phyloP scores from a whole-genome alignment of 805 yeast species.

The Metschnikowia sp. region DNA sequence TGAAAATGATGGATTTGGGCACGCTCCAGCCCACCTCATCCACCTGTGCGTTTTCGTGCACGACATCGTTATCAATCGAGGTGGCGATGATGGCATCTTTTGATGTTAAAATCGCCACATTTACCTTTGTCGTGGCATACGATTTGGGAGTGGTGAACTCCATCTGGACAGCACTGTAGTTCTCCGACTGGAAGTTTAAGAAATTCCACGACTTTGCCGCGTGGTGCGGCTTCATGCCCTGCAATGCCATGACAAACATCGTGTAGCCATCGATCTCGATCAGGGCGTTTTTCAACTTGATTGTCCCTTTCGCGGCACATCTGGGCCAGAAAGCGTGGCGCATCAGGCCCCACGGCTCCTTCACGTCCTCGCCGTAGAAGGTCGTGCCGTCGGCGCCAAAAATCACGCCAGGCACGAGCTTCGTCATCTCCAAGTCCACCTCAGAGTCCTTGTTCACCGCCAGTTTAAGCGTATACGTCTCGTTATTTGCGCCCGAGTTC shows the following conservation, averaged over 20 bases:
- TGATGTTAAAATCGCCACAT: constrained; percentile 70
- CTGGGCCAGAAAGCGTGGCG: constrained; percentile 97
- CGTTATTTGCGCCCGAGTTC: constrained; percentile 47
- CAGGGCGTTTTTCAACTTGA: constrained; percentile 41
- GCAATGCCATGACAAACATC: constrained; percentile 94
- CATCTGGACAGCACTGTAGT: constrained; percentile 78
- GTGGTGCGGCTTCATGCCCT: constrained; percentile 99
- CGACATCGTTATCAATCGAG: constrained; percentile 61
- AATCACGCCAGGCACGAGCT: constrained; percentile 75
- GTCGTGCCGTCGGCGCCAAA: constrained; percentile 88
- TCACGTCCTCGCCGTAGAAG: constrained; percentile 77
- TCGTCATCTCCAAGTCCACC: constrained; percentile 64
- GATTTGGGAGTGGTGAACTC: constrained; percentile 93
- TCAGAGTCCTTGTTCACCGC: constrained; percentile 63
- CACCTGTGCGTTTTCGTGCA: constrained; percentile 46
- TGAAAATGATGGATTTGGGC: constrained; percentile 66
- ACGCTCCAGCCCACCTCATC: constrained; percentile 93
- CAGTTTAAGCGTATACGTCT: constrained; percentile 52
- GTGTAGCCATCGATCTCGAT: constrained; percentile 47
- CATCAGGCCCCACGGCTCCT: constrained; percentile 96
- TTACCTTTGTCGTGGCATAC: constrained; percentile 78
- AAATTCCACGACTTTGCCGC: constrained; percentile 98
- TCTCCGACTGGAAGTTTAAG: constrained; percentile 76
- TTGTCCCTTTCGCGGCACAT: constrained; percentile 63
- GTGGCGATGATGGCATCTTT: constrained; percentile 60